Conservation (phyloP, 2,329 filamentous ascomycete species). For the Fusarium sp. region DNA sequence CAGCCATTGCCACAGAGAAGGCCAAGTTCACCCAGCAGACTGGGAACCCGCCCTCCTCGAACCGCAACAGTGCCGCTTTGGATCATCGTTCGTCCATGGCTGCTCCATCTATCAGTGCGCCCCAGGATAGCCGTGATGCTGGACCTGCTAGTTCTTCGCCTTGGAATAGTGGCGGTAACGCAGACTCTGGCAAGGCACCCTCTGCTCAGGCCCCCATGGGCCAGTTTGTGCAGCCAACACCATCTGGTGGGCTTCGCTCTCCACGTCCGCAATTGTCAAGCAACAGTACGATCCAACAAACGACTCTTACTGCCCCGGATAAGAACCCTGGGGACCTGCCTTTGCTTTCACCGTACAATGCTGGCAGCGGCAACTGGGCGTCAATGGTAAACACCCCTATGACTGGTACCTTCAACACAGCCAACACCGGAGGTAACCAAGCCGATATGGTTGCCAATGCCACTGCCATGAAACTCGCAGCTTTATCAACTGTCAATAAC, state of each 20-base stretch:
- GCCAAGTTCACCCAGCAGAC: constrained; percentile 97
- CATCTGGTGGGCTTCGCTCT: constrained; percentile 78
- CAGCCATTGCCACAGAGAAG: constrained; percentile 98
- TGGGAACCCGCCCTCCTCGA: constrained; percentile 86
- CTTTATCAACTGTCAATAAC: constrained; percentile 97
- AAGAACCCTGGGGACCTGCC: constrained; percentile 76
- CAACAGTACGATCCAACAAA: constrained; percentile 79
- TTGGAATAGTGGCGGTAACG: constrained; percentile 70
- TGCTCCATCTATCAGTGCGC: constrained; percentile 77
- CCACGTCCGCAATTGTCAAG: constrained; percentile 75
- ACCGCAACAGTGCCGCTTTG: constrained; percentile 86
- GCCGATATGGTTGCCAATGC: constrained; percentile 99
- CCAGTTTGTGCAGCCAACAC: constrained; percentile 87
- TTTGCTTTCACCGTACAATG: constrained; percentile 82
- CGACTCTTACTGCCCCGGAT: constrained; percentile 77
- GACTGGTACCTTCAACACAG: constrained; percentile 80
- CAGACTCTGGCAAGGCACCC: constrained; percentile 72
- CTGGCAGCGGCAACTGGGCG: constrained; percentile 91
- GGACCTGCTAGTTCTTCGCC: constrained; percentile 64
- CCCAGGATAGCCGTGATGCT: constrained; percentile 45
- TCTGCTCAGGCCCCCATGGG: constrained; percentile 87
- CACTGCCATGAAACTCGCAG: constrained; percentile 98
- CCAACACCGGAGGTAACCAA: constrained; percentile 67
- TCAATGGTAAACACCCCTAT: constrained; percentile 99
- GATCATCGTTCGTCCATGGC: constrained; percentile 79